Percentiles rank a stretch among this genome's conserved stretches.
These are phyloP conservation scores for Pseudogymnoascus sp. DNA, from an alignment of 2,329 filamentous ascomycete species.

Conservation along the genomic window DNA sequence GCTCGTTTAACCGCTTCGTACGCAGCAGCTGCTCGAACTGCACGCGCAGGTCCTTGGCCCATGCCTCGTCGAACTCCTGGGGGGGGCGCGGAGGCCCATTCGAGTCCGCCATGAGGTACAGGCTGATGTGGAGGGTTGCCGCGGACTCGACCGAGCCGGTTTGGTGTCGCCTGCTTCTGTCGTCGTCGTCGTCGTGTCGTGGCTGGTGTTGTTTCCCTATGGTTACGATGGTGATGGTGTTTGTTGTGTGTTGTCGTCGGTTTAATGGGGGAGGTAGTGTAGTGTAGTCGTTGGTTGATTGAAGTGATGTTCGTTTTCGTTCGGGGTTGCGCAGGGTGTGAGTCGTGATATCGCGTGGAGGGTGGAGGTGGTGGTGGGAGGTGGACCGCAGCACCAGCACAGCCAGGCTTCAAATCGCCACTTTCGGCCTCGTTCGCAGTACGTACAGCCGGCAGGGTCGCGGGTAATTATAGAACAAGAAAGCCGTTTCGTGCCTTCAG, in stretches of 20 bases:
- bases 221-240: neutral
- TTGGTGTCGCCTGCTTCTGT: constrained; percentile 1
- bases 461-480: neutral
- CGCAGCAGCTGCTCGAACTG: constrained; percentile 83
- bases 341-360: constrained; percentile 6
- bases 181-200: neutral
- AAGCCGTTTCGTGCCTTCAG: neutral
- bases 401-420: constrained; percentile 11
- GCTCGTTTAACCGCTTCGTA: constrained; percentile 77
- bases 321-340: neutral
- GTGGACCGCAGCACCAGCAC: constrained; percentile 13
- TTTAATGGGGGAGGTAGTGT: neutral
- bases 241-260: neutral
- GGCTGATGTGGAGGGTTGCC: constrained; percentile 19
- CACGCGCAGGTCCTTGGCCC: constrained; percentile 69
- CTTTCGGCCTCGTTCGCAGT: neutral
- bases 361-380: constrained; percentile 9
- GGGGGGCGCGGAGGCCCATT: constrained; percentile 15
- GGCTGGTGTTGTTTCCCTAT: constrained; percentile 8
- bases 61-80: constrained; percentile 51
- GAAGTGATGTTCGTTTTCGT: neutral
- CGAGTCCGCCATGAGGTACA: constrained; percentile 24
- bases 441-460: neutral
- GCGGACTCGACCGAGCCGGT: constrained; percentile 11
- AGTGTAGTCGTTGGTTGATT: neutral